Base-by-base conservation (phyloP, 169 alveolate genomes). In the Cryptosporidium bovis region DNA sequence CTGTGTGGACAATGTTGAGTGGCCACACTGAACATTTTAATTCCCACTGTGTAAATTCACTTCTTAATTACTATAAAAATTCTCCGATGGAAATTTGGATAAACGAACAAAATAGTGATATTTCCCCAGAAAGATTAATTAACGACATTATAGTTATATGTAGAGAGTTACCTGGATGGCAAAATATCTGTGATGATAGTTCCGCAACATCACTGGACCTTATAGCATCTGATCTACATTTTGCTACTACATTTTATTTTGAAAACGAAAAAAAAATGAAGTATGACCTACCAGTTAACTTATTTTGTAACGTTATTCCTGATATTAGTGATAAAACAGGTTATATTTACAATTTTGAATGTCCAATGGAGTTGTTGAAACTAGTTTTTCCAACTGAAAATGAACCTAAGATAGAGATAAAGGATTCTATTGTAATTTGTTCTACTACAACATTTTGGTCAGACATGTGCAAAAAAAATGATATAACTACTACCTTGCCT, bases 161-260 rank as follows among this genome's bases (percentile, higher is more conserved):
- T 51, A 77, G 71, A 62, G 87, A 77, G 65, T 62, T 77, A 40
- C 77, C 69, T 1, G 87, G 50, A n/a, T 77, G 87, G 87, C 69
- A 60, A 77, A 56, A 56, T 46, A 34, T 77, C 18, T 77, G 87
- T 20, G 36, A n/a, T 13, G 67, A 69, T 48, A 50, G 27, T 29
- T 20, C 24, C 1, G 20, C 65, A 33, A 33, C 87, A 20, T n/a
- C 50, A 29, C 33, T 56, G 29, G 64, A 56, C 56, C 64, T 77
- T n/a, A 77, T 77, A 58, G 71, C 69, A 24, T 29, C 77, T 6
- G 87, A 77, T 20, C 24, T 77, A 48, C 87, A 77, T 44, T 29
- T 60, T 8, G 87, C 87, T n/a, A 44, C 44, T 24, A n/a, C 36
- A 29, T 3, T 77, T 24, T 46, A 51, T 7, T 24, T 34, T 18